Base-by-base conservation (phyloP, 352 stramenopile species). In the Pythium utonaiense region DNA sequence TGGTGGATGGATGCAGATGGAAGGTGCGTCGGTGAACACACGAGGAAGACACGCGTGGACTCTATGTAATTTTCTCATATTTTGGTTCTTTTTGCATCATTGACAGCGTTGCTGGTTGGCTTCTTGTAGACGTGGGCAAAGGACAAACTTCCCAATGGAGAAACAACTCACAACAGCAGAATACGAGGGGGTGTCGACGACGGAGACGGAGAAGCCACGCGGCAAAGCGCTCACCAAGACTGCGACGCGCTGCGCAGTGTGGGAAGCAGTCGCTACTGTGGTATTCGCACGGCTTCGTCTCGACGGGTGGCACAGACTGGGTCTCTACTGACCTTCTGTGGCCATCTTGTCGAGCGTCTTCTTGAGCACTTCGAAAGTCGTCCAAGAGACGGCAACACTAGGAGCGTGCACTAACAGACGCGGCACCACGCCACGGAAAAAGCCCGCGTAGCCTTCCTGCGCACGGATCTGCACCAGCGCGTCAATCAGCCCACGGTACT, bases 331-430 rank as follows among this genome's bases (percentile, higher is more conserved):
- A 38, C 65, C 58, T 21, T 70, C 57, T 31, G 56, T 57, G 17
- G 70, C 57, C 71, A 82, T 75, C 40, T 69, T 60, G 51, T 89
- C 80, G 30, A 94, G 69, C 24, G 80, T 88, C 71, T 94, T 94
- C 73, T 94, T 94, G 74, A 94, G 86, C 77, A 94, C 84, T 91
- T 99, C 97, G 81, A 99, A 99, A 31, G 96, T 98, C 48, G 97
- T 99, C 97, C 98, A 99, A 38, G 91, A 98, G 59, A 99, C 98
- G 7, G 97, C 98, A 40, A 99, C 97, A 30, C 93, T 97, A 22
- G 97, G 97, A 31, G 97, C 95, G 60, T 99, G 95, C 19, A 98
- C 91, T 58, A 98, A 76, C 56, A 99, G 65, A 30, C 97, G 84
- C 17, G 97, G 95, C 27, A 91, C 79, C 21, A 98, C 78, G 21